These are phyloP conservation scores for Sordariomycetes sp. DNA, from an alignment of 2,329 filamentous ascomycete species.

Conservation along the genomic window DNA sequence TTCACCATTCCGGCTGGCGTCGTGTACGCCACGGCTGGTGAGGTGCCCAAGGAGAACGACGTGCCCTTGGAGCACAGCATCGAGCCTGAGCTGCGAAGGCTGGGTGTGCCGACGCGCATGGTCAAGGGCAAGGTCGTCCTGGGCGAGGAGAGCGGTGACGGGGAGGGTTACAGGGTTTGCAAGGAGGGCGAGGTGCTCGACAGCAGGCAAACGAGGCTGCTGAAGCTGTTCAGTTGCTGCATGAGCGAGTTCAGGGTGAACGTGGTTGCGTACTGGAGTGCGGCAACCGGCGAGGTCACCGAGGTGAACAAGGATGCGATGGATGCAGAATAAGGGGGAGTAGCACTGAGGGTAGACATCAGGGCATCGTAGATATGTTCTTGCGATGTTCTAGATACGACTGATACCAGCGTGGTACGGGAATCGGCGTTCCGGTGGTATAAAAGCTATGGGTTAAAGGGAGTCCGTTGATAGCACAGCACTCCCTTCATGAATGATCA, in stretches of 20 bases:
- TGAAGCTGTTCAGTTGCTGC: constrained; percentile 90
- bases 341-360: too few species aligned
- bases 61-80: constrained; percentile 79
- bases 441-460: too few species aligned
- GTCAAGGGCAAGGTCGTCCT: constrained; percentile 82
- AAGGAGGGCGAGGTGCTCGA: constrained; percentile 78
- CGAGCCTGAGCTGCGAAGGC: constrained; percentile 81
- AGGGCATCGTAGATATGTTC: too few species aligned
- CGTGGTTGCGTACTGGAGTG: constrained; percentile 64
- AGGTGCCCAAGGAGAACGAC: constrained; percentile 72
- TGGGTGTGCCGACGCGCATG: constrained; percentile 84
- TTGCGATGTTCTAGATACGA: constrained; percentile 2
- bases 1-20: constrained; percentile 79
- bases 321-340: constrained; percentile 20
- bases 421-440: constrained; percentile 1
- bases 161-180: constrained; percentile 66
- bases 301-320: constrained; percentile 35
- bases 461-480: too few species aligned
- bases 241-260: constrained; percentile 84
- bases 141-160: constrained; percentile 42
- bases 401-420: constrained; percentile 6
- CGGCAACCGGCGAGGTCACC: constrained; percentile 49
- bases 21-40: constrained; percentile 72
- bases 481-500: too few species aligned
- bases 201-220: constrained; percentile 80